Percentiles rank a stretch among this genome's conserved stretches.
Evolutionary conservation across 495 filamentous ascomycete genomes (phyloP).

Genomic region (Cetradonia linearis): DNA sequence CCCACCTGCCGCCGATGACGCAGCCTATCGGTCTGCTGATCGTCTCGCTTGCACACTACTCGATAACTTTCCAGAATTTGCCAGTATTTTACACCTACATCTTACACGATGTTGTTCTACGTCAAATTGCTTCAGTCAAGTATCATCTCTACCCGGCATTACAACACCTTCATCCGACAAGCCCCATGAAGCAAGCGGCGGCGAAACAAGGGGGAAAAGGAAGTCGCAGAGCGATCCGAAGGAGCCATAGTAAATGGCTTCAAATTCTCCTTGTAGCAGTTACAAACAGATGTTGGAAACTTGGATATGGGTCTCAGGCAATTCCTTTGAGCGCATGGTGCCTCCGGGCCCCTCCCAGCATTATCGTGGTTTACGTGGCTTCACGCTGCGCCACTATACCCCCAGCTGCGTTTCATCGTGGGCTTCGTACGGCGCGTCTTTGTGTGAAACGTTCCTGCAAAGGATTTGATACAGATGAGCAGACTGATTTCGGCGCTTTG

Average conservation of each 20-base stretch:
- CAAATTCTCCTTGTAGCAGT: background rate
- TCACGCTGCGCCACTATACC: slow-evolving; percentile 11
- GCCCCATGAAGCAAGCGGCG: background rate
- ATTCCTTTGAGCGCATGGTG: slow-evolving; percentile 13
- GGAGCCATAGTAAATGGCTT: background rate
- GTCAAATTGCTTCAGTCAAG: slow-evolving; percentile 3
- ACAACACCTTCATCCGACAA: background rate
- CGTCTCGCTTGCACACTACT: background rate
- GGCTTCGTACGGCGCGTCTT: background rate
- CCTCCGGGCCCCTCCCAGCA: background rate
- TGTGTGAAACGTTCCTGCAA: background rate
- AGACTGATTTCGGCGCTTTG: background rate
- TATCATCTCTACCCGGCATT: background rate
- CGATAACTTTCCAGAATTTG: background rate
- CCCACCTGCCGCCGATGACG: slow-evolving; percentile 7
- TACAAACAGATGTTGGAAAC: background rate
- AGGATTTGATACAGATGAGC: background rate
- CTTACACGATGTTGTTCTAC: background rate
- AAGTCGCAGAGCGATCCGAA: background rate
- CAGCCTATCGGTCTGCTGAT: slow-evolving; percentile 11
- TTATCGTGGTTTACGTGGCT: slow-evolving; percentile 1
- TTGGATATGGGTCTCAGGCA: slow-evolving; percentile 4
- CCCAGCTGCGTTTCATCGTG: background rate
- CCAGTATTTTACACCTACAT: background rate
- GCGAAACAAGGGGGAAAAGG: background rate